Conservation (phyloP, 179 eudicot genomes). For the Camellia oleifera region DNA sequence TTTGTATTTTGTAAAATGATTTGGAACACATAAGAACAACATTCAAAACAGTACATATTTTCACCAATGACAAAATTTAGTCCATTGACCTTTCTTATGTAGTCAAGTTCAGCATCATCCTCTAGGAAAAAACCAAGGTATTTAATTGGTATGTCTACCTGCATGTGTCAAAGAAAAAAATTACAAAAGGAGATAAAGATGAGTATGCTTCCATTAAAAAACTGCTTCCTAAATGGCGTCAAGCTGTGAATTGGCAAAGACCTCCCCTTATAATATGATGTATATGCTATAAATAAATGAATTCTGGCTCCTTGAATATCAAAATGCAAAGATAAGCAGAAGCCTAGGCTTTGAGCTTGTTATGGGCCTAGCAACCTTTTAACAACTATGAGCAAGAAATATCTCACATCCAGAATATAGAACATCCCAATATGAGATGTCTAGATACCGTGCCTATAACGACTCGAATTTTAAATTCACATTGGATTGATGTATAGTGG, state of each 20-base stretch:
- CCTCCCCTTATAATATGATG: too few species aligned
- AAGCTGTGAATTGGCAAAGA: background rate
- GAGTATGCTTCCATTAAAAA: constrained; percentile 1
- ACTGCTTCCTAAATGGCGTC: background rate
- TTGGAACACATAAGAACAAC: background rate
- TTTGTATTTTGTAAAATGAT: background rate
- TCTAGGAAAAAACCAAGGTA: constrained; percentile 92
- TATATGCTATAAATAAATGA: background rate
- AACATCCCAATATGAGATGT: background rate
- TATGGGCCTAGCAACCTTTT: background rate
- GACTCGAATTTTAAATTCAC: too few species aligned
- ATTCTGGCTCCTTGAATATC: background rate
- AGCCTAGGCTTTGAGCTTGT: background rate
- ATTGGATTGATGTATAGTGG: too few species aligned
- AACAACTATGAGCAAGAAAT: background rate
- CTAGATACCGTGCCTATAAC: background rate
- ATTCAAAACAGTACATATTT: background rate
- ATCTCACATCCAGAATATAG: background rate
- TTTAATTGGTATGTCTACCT: constrained; percentile 82
- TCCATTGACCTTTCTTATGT: constrained; percentile 48
- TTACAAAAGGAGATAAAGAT: background rate
- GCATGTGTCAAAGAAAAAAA: constrained; percentile 21
- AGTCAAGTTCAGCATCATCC: constrained; percentile 87
- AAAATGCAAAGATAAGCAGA: background rate
- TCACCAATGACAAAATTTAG: background rate